Conservation (phyloP, 768 basidiomycete species). For the Boletus tomentosulus region DNA sequence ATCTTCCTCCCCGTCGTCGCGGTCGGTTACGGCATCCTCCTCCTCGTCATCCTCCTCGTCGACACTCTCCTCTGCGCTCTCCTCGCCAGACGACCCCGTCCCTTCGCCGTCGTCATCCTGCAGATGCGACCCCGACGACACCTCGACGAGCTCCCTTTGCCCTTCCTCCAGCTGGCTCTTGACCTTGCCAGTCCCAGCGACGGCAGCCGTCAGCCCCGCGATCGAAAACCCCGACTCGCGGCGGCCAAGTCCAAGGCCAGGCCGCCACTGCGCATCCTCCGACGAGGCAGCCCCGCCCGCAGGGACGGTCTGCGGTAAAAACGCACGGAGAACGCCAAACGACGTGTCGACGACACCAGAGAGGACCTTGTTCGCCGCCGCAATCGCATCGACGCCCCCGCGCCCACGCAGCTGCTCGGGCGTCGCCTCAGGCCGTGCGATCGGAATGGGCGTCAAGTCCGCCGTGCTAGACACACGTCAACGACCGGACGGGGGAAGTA, state of each 20-base stretch:
- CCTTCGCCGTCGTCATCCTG: slow-evolving; percentile 4
- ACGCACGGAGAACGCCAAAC: slow-evolving; percentile 79
- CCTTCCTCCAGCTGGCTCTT: slow-evolving; percentile 27
- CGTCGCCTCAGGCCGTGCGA: slow-evolving; percentile 46
- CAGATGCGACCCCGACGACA: slow-evolving; percentile 29
- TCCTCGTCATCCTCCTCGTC: not conserved
- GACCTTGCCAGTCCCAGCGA: slow-evolving; percentile 44
- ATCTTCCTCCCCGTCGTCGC: slow-evolving; percentile 27
- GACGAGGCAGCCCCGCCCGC: no score
- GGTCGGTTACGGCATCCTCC: slow-evolving; percentile 22
- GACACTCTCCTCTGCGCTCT: slow-evolving; percentile 14
- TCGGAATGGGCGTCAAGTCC: slow-evolving; percentile 77
- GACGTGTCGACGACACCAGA: slow-evolving; percentile 87
- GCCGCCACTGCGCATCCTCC: no score
- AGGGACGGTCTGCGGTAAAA: slow-evolving; percentile 46
- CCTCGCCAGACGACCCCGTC: not conserved
- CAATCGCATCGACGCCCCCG: slow-evolving; percentile 72
- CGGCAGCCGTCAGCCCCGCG: slow-evolving; percentile 63
- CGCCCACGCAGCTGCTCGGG: slow-evolving; percentile 63
- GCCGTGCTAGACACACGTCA: slow-evolving; percentile 48
- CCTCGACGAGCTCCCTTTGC: slow-evolving; percentile 52
- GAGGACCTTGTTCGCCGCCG: slow-evolving; percentile 74
- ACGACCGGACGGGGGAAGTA: not conserved
- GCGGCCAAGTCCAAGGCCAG: slow-evolving; percentile 65
- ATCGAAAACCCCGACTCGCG: slow-evolving; percentile 82